Conservation (phyloP, 1,284 basidiomycete species). For the Microbotryomycetes sp. region DNA sequence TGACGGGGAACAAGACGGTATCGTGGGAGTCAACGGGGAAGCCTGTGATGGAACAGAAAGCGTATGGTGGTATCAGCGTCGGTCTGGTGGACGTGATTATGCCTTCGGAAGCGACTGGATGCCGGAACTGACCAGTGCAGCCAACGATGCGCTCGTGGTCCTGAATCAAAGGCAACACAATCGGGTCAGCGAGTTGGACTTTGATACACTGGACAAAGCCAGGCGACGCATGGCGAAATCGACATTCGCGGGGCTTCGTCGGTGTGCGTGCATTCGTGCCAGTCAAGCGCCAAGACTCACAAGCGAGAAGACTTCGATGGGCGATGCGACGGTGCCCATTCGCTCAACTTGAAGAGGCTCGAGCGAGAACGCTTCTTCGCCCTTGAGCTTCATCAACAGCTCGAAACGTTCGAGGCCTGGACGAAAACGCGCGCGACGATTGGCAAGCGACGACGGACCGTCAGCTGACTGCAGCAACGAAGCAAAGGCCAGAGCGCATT, state of each 20-base stretch:
- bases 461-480: too few relatives aligned
- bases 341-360: slow-evolving; percentile 76
- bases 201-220: too few relatives aligned
- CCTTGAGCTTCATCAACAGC: slow-evolving; percentile 78
- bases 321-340: slow-evolving; percentile 79
- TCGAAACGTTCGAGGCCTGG: slow-evolving; percentile 88
- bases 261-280: background rate
- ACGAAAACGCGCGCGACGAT: background rate
- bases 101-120: too few relatives aligned
- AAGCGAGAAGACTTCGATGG: slow-evolving; percentile 77
- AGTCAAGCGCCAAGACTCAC: slow-evolving; percentile 50
- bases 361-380: slow-evolving; percentile 84
- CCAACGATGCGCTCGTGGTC: slow-evolving; percentile 72
- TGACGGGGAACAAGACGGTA: slow-evolving; percentile 47
- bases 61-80: too few relatives aligned
- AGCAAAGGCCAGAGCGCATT: too few relatives aligned
- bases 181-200: background rate
- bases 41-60: background rate
- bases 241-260: background rate
- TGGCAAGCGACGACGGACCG: background rate
- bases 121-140: slow-evolving; percentile 71
- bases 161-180: too few relatives aligned
- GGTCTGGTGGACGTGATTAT: too few relatives aligned
- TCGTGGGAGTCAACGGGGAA: slow-evolving; percentile 62
- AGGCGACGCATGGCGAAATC: too few relatives aligned